These are phyloP conservation scores for Xylaria nigripes DNA, from an alignment of 495 filamentous ascomycete species.

Conservation along the genomic window DNA sequence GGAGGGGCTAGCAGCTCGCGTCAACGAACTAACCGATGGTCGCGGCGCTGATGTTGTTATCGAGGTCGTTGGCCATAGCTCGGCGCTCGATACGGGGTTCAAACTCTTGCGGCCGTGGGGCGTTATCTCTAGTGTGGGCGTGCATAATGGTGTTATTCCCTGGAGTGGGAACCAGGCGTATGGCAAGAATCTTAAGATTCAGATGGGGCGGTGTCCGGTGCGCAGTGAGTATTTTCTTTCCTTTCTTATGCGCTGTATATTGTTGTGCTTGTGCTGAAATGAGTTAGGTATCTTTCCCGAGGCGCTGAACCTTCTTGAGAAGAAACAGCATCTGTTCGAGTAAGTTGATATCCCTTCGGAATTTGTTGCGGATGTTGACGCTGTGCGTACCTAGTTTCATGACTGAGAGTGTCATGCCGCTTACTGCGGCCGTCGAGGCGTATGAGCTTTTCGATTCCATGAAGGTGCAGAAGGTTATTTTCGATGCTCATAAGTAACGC, in stretches of 20 bases:
- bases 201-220: conserved; percentile 92
- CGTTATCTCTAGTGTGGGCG: conserved; percentile 46
- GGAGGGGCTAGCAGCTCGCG: conserved; percentile 22
- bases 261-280: background rate
- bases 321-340: conserved; percentile 73
- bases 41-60: conserved; percentile 47
- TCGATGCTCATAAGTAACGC: conserved; percentile 25
- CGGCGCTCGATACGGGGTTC: conserved; percentile 40
- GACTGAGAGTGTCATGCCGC: conserved; percentile 81
- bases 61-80: conserved; percentile 45
- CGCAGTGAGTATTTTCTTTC: conserved; percentile 35
- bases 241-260: background rate
- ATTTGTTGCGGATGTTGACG: background rate
- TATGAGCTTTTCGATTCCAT: conserved; percentile 85
- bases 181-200: conserved; percentile 73
- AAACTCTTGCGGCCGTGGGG: conserved; percentile 43
- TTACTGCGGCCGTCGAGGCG: conserved; percentile 70
- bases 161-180: conserved; percentile 77
- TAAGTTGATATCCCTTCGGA: conserved; percentile 34
- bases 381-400: conserved; percentile 63
- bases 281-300: conserved; percentile 52
- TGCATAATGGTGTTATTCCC: conserved; percentile 25
- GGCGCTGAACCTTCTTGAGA: conserved; percentile 64
- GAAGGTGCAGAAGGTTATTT: conserved; percentile 79
- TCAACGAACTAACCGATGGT: conserved; percentile 34